Evolutionary conservation across 225 moss, liverwort and hornwort species (phyloP).

Genomic region (Bryoerythrophyllum caledonicum): DNA sequence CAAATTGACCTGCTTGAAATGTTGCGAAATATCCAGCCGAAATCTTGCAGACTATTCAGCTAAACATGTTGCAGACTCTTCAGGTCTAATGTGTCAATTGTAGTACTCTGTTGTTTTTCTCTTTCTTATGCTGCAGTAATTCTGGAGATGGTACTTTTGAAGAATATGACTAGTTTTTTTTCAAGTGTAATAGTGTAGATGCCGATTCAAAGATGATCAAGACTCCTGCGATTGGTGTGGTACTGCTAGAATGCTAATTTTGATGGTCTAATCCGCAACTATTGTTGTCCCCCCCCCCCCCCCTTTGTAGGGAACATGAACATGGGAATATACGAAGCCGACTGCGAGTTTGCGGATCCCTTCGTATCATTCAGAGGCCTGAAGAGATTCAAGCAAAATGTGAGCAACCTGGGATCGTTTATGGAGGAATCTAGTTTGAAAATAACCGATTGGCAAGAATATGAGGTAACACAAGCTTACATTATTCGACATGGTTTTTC

Average conservation of each 20-base stretch:
- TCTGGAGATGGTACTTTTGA: not conserved
- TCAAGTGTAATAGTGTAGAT: not conserved
- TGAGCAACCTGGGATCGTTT: slow-evolving; percentile 92
- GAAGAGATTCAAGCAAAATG: slow-evolving; percentile 96
- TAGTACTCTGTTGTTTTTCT: not conserved
- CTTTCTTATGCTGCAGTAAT: not conserved
- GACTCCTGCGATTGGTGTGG: not conserved
- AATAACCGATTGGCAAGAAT: slow-evolving; percentile 94
- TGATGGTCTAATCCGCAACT: slow-evolving; percentile 7
- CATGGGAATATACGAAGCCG: slow-evolving; percentile 77
- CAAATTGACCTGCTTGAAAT: too few relatives aligned
- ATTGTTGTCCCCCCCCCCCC: too few relatives aligned
- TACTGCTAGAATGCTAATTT: slow-evolving; percentile 3
- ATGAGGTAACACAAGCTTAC: slow-evolving; percentile 56
- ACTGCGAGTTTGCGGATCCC: slow-evolving; percentile 99
- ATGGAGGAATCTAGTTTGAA: slow-evolving; percentile 96
- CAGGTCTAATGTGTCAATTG: not conserved
- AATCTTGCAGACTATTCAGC: too few relatives aligned
- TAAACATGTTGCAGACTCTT: not conserved
- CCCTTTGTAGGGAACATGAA: slow-evolving; percentile 86
- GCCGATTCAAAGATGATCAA: slow-evolving; percentile 15
- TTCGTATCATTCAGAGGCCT: slow-evolving; percentile 97
- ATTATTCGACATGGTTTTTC: slow-evolving; percentile 2
- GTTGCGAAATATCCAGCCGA: too few relatives aligned
- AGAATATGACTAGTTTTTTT: not conserved